Conservation (phyloP, 306 rosid genomes). For the Neltuma alba region DNA sequence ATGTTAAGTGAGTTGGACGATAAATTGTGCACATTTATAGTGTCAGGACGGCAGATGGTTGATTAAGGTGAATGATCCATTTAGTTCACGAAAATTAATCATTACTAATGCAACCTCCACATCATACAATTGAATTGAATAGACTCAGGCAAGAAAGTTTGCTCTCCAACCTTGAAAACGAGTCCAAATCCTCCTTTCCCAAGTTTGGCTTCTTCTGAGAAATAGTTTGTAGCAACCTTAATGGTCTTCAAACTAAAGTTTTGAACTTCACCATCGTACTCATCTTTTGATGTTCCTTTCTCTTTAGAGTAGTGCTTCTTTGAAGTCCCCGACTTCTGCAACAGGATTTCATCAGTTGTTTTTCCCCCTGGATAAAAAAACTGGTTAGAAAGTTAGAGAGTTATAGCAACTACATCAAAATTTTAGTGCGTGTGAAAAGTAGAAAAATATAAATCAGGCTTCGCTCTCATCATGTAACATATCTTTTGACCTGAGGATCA, state of each 20-base stretch:
- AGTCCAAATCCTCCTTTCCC: slow-evolving; percentile 60
- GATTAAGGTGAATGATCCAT: background rate
- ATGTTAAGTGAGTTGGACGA: background rate
- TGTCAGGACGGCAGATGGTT: background rate
- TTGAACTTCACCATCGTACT: slow-evolving; percentile 37
- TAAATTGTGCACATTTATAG: background rate
- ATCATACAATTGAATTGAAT: background rate
- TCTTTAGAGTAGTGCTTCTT: background rate
- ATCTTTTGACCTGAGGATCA: background rate
- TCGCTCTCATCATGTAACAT: background rate
- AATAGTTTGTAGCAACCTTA: slow-evolving; percentile 40
- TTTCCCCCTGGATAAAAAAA: slow-evolving; percentile 19
- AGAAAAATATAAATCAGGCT: background rate
- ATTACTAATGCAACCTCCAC: background rate
- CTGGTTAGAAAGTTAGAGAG: background rate
- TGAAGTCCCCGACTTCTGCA: slow-evolving; percentile 12
- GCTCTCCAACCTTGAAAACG: slow-evolving; percentile 45
- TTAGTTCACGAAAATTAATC: background rate
- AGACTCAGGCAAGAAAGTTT: background rate
- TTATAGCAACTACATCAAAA: background rate
- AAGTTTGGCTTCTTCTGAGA: slow-evolving; percentile 44
- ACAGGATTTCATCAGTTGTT: slow-evolving; percentile 24
- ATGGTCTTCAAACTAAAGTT: slow-evolving; percentile 38
- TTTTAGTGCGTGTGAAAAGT: background rate
- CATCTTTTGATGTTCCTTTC: slow-evolving; percentile 21